A percentile compares a stretch with the other conserved stretches of the same genome.
These are phyloP conservation scores for Aspergillus pseudonomiae DNA, from an alignment of 2,329 filamentous ascomycete species.

Conservation along the genomic window DNA sequence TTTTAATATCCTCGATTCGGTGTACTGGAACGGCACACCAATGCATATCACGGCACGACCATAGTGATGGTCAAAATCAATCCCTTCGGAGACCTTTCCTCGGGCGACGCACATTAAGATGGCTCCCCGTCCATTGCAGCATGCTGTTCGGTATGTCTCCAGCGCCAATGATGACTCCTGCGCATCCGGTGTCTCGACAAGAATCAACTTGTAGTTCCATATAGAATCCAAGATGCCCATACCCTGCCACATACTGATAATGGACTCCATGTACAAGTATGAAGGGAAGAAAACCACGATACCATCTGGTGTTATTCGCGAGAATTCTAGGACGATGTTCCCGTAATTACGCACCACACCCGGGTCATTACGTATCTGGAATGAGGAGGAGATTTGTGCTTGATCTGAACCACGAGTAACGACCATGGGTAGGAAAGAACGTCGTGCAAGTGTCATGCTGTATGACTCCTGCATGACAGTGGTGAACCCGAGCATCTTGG, in stretches of 20 bases:
- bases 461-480: conserved; percentile 97
- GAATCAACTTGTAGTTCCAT: conserved; percentile 98
- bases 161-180: conserved; percentile 95
- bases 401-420: conserved; percentile 95
- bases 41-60: conserved; percentile 95
- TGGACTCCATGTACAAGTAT: conserved; percentile 98
- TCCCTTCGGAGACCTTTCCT: conserved; percentile 96
- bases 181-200: conserved; percentile 95
- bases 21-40: conserved; percentile 97
- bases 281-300: conserved; percentile 99
- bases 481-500: conserved; percentile 93
- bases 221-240: conserved; percentile 98
- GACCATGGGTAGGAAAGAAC: conserved; percentile 97
- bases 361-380: conserved; percentile 93
- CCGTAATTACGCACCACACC: conserved; percentile 98
- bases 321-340: conserved; percentile 89
- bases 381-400: conserved; percentile 87
- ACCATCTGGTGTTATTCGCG: conserved; percentile 92
- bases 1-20: conserved; percentile 94
- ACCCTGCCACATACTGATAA: conserved; percentile 98
- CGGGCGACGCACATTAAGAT: conserved; percentile 92
- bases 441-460: conserved; percentile 88
- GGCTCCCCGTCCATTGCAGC: conserved; percentile 93
- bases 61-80: conserved; percentile 99
- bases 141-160: conserved; percentile 95